Evolutionary conservation across 2,329 filamentous ascomycete species (phyloP), one percentile per base, ranked within the genome.

Genomic region (Paradendryphiella salina): DNA sequence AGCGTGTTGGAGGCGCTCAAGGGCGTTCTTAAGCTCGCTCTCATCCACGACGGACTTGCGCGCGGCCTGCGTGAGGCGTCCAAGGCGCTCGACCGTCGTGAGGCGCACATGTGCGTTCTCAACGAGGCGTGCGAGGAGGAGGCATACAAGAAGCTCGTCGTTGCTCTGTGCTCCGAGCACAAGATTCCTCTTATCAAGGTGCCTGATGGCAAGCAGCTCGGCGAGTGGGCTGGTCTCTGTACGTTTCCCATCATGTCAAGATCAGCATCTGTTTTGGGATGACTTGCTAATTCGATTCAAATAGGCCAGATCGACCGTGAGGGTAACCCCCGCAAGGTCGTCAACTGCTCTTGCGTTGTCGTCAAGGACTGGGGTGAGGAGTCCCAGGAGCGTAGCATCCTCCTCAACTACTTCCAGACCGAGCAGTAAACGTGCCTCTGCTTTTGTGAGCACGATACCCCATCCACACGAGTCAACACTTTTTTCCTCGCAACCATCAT

Each of bases 341-440:
- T 99, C 83, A 99, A 99, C 89, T 99, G 94, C 91, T 97, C 93
- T 76, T 97, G 94, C 85, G 94, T 99, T 74, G 94, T 99, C 61
- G 94, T 99, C 75, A 93, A 94, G 84, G 92, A 99, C 81, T 99
- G 94, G 94, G 94, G 94, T 85, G 94, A 97, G 86, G 94, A 99
- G 85, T 95, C 89, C 68, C 92, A 96, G 83, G 94, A 99, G 87
- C 92, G 94, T 77, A 90, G 87, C 75, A 91, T 97, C 80, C 89
- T 99, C 77, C 90, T 99, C 80, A 96, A 99, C 88, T 99, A 99
- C 89, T 97, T 99, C 92, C 89, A 96, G 84, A 96, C 91, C 77
- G 79, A 80, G 76, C 79, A 80, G 71, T 81, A 80, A 66, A 69
- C 54, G 60, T 61, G 48, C 55, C 54, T 45, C 46, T 14, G 14